phyloP scores from a whole-genome alignment of 768 basidiomycete genomes.

The Lepiota brunneoincarnata region DNA sequence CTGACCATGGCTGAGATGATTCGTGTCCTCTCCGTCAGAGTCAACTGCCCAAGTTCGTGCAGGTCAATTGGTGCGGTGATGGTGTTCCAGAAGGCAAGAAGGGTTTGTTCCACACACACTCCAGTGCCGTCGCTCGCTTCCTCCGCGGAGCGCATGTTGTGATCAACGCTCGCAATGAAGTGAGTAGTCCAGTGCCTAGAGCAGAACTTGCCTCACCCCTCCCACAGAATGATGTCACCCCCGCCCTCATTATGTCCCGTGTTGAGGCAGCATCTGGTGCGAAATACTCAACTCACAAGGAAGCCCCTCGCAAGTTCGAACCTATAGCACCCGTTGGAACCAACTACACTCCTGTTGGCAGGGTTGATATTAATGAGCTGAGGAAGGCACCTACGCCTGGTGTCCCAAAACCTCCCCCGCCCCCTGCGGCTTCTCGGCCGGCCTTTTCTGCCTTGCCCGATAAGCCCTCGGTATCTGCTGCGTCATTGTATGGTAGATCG shows the following conservation, averaged over 20 bases:
- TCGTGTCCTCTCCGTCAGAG: constrained; percentile 46
- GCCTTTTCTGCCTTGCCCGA: constrained; percentile 36
- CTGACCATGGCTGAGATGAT: constrained; percentile 2
- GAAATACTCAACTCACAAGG: constrained; percentile 83
- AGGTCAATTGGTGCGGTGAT: constrained; percentile 97
- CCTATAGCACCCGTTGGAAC: constrained; percentile 83
- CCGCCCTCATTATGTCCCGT: constrained; percentile 77
- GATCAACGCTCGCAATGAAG: constrained; percentile 85
- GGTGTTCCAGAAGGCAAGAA: constrained; percentile 93
- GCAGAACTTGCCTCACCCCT: neutral
- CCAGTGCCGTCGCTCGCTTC: constrained; percentile 74
- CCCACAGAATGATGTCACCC: constrained; percentile 74
- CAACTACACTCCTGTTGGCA: constrained; percentile 73
- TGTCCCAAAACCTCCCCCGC: constrained; percentile 34
- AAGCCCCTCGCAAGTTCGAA: constrained; percentile 67
- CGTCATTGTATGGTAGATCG: constrained; percentile 39
- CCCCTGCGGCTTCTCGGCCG: constrained; percentile 45
- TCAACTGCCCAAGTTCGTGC: constrained; percentile 86
- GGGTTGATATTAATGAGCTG: constrained; percentile 63
- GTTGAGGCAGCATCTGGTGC: constrained; percentile 91
- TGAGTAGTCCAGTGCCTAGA: constrained; percentile 27
- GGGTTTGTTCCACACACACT: constrained; percentile 89
- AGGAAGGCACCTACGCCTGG: constrained; percentile 44
- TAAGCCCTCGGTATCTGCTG: constrained; percentile 37
- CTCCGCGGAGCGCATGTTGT: constrained; percentile 85